Evolutionary conservation across 345 rosid genomes (phyloP).

Genomic region (Syzygium grande): DNA sequence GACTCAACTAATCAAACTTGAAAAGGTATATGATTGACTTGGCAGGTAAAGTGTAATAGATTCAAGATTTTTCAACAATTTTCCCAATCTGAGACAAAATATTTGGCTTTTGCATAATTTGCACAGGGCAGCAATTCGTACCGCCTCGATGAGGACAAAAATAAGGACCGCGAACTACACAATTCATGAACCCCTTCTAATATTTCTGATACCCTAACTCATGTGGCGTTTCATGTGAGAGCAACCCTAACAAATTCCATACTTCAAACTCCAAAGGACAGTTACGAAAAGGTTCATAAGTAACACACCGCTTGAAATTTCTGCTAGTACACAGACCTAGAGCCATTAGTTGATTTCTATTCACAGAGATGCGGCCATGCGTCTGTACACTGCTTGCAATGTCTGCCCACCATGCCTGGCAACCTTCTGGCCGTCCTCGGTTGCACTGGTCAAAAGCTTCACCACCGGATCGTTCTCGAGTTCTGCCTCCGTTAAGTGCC

Average conservation of each 20-base stretch:
- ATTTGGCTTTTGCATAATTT: neutral
- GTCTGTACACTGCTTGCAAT: constrained; percentile 24
- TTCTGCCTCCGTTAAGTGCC: constrained; percentile 15
- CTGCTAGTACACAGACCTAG: neutral
- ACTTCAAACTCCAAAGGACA: neutral
- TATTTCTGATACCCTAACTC: neutral
- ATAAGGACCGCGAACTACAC: neutral
- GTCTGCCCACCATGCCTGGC: constrained; percentile 37
- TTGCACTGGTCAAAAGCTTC: constrained; percentile 25
- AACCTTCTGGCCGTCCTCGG: constrained; percentile 44
- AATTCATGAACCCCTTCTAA: neutral
- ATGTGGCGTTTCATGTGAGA: neutral
- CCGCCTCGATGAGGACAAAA: neutral
- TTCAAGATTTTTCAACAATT: no score
- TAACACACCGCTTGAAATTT: neutral
- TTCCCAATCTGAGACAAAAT: neutral
- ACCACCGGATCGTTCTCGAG: constrained; percentile 32
- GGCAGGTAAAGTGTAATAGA: no score
- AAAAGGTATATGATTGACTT: no score
- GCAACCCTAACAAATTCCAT: neutral
- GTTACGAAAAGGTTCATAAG: neutral
- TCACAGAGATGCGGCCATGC: constrained; percentile 4
- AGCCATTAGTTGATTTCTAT: neutral
- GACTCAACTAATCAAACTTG: no score
- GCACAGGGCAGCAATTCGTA: neutral